phyloP scores from a whole-genome alignment of 805 yeast genomes.

The Ogataea ganodermae region DNA sequence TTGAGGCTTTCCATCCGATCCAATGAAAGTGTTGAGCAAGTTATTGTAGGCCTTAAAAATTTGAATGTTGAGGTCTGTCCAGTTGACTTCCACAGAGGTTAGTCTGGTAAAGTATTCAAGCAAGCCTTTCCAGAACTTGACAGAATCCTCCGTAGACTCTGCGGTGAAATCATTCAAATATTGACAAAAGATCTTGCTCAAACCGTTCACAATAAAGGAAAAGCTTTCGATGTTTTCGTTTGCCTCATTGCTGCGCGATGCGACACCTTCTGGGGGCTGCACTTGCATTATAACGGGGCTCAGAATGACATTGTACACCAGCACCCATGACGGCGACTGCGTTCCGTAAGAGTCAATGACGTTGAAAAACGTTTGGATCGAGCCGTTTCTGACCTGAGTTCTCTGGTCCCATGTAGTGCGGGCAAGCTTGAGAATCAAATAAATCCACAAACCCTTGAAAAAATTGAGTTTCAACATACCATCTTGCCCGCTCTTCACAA shows the following conservation, averaged over 20 bases:
- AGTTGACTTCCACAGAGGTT: slow-evolving; percentile 38
- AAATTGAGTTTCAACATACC: slow-evolving; percentile 26
- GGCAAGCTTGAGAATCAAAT: slow-evolving; percentile 62
- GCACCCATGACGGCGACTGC: slow-evolving; percentile 62
- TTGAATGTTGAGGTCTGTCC: slow-evolving; percentile 55
- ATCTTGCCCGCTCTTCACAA: slow-evolving; percentile 12
- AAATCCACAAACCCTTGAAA: slow-evolving; percentile 57
- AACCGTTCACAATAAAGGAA: slow-evolving; percentile 61
- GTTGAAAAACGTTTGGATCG: slow-evolving; percentile 84
- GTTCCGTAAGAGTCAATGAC: slow-evolving; percentile 72
- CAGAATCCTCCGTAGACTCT: slow-evolving; percentile 18
- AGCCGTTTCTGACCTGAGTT: slow-evolving; percentile 84
- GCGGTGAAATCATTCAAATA: slow-evolving; percentile 44
- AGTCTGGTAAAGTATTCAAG: slow-evolving; percentile 49
- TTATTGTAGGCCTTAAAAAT: slow-evolving; percentile 57
- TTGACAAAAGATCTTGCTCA: slow-evolving; percentile 60
- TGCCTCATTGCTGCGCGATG: slow-evolving; percentile 9
- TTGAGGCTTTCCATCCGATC: slow-evolving; percentile 5
- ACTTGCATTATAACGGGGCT: slow-evolving; percentile 45
- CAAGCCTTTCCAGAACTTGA: slow-evolving; percentile 57
- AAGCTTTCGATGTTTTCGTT: slow-evolving; percentile 62
- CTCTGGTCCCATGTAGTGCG: slow-evolving; percentile 64
- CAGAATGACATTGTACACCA: slow-evolving; percentile 66
- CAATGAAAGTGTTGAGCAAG: slow-evolving; percentile 41
- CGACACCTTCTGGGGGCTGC: slow-evolving; percentile 16